phyloP scores from a whole-genome alignment of 345 rosid species.

The Citrus sp. region DNA sequence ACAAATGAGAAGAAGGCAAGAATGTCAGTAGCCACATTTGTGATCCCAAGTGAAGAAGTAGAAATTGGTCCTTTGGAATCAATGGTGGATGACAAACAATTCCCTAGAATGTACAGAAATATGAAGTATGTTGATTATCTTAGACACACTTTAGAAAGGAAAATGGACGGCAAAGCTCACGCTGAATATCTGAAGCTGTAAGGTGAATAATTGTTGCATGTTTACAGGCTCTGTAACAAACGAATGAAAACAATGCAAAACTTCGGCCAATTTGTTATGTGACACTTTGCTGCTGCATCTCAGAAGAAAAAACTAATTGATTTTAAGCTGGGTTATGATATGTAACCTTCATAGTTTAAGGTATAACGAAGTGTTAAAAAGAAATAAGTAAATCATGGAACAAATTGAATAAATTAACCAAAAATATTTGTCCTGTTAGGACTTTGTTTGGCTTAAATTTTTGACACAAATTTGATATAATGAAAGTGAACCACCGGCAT shows the following conservation, averaged over 20 bases:
- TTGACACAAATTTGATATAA: neutral
- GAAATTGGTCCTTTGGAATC: conserved; percentile 17
- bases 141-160: neutral
- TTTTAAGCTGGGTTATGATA: too few species aligned
- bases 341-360: too few species aligned
- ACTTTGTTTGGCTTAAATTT: neutral
- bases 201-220: neutral
- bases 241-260: too few species aligned
- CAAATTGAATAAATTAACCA: neutral
- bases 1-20: conserved; percentile 18
- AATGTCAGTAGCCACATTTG: conserved; percentile 20
- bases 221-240: neutral
- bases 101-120: neutral
- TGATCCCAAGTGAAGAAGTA: conserved; percentile 5
- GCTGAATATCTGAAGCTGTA: neutral
- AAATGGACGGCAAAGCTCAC: conserved; percentile 16
- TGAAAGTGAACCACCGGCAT: neutral
- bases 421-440: neutral
- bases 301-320: neutral
- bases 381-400: neutral
- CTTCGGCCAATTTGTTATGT: neutral
- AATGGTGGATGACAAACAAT: neutral
- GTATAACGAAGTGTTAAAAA: neutral
- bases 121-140: conserved; percentile 5
- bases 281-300: neutral